Evolutionary conservation across 1,284 basidiomycete genomes (phyloP), one percentile per base, ranked within the genome.

Genomic region (Peniophora sp.): DNA sequence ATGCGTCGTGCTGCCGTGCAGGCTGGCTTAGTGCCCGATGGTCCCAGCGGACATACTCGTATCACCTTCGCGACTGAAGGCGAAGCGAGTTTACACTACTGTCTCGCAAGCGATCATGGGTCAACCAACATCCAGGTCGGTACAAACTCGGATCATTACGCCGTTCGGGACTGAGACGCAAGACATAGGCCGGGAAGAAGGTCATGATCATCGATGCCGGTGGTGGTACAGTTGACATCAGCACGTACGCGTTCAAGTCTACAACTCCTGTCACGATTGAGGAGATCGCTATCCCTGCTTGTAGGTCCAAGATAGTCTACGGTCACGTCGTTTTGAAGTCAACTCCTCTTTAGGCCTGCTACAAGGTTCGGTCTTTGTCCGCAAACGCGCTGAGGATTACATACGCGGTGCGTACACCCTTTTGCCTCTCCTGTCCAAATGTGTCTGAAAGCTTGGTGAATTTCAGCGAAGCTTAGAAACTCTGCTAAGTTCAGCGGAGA

Each of bases 31-130:
- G 54, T 69, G 0, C 47, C 65, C 0, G 47, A 54, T 34, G 51
- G 27, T 9, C 23, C 18, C 3, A 60, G 63, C 12, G 64, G 62
- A 0, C 63, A 59, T 17, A 51, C 59, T 11, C 66, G 68, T 0
- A 46, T 75, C 5, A 63, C 65, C n/a, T 63, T 75, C 42, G 60
- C 75, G 23, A 74, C 72, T 0, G 73, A 75, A 52, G 72, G 73
- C 0, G 72, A 74, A 52, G 73, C 73, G 1, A 71, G 72, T 15
- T 15, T 41, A 8, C 37, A 41, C 37, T 41, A 17, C 18, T 41
- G 37, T 41, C 37, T 41, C 5, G 6, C n/a, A n/a, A n/a, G 37
- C 37, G 37, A 15, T 8, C 15, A 36, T n/a, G 34, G 6, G 8
- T 41, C 37, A 5, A 15, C 6, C 18, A 15, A 41, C 8, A 41